Evolutionary conservation across 352 stramenopile genomes (phyloP).

Genomic region (Pythium utonaiense): DNA sequence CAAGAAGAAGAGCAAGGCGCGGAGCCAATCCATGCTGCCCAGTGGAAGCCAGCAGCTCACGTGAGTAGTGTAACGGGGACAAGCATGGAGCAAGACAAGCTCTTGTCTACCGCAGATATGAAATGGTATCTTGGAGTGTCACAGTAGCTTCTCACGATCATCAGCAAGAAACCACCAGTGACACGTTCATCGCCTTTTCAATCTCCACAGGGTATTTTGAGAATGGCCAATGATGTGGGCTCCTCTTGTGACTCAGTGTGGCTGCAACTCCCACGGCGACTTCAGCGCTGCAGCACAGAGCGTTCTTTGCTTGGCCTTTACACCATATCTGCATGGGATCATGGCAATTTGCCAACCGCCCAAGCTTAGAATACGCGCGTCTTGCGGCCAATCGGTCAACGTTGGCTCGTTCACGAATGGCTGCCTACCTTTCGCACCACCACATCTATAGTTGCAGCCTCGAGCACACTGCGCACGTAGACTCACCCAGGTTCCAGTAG

Average conservation of each 20-base stretch:
- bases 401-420: too few relatives aligned
- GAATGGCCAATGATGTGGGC: background rate
- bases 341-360: background rate
- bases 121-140: background rate
- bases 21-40: background rate
- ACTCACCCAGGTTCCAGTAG: too few relatives aligned
- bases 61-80: background rate
- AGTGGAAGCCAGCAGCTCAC: background rate
- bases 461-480: background rate
- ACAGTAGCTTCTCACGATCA: background rate
- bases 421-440: background rate
- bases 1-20: constrained; percentile 1
- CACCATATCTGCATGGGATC: background rate
- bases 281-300: background rate
- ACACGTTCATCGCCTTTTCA: background rate
- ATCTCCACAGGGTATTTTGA: background rate
- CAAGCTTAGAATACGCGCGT: background rate
- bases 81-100: too few relatives aligned
- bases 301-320: background rate
- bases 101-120: background rate
- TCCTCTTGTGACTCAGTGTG: background rate
- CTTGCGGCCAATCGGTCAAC: background rate
- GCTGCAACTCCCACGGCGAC: background rate
- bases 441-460: background rate
- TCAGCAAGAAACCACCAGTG: background rate